phyloP scores from a whole-genome alignment of 495 filamentous ascomycete species.

The Penicillium salamii region DNA sequence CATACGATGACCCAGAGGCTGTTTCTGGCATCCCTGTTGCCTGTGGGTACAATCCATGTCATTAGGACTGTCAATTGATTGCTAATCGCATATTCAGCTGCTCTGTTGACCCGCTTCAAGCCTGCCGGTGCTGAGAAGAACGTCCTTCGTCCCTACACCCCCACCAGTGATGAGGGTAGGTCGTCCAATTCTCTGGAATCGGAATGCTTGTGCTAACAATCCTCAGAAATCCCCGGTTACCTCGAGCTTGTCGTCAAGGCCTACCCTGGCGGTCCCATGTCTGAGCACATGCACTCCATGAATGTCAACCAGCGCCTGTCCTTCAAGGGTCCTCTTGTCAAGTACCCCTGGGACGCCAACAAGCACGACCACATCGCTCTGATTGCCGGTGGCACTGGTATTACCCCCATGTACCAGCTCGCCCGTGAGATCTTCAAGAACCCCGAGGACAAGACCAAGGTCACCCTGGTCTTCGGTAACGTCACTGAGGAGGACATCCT shows the following conservation, averaged over 20 bases:
- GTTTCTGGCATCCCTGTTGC: conserved; percentile 78
- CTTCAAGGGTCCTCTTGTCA: conserved; percentile 92
- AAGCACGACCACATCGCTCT: conserved; percentile 94
- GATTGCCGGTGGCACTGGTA: conserved; percentile 92
- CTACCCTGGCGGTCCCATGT: conserved; percentile 91
- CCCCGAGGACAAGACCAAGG: conserved; percentile 93
- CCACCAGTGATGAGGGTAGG: conserved; percentile 77
- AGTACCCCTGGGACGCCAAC: conserved; percentile 88
- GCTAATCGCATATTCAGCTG: conserved; percentile 45
- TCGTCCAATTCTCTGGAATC: neutral
- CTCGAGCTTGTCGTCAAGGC: conserved; percentile 88
- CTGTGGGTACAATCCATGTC: conserved; percentile 43
- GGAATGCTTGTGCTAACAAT: neutral
- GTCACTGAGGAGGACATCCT: conserved; percentile 83
- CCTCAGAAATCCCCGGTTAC: conserved; percentile 64
- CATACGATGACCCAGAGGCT: conserved; percentile 76
- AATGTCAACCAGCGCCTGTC: conserved; percentile 72
- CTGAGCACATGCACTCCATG: conserved; percentile 80
- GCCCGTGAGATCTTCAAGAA: conserved; percentile 84
- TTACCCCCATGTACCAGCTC: conserved; percentile 93
- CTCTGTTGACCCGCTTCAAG: conserved; percentile 84
- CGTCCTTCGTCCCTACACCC: conserved; percentile 88
- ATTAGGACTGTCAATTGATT: neutral
- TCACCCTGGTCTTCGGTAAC: conserved; percentile 91
- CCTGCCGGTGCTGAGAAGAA: conserved; percentile 73